Evolutionary conservation across 2,329 filamentous ascomycete genomes (phyloP).

Genomic region (Epichloe sibirici): DNA sequence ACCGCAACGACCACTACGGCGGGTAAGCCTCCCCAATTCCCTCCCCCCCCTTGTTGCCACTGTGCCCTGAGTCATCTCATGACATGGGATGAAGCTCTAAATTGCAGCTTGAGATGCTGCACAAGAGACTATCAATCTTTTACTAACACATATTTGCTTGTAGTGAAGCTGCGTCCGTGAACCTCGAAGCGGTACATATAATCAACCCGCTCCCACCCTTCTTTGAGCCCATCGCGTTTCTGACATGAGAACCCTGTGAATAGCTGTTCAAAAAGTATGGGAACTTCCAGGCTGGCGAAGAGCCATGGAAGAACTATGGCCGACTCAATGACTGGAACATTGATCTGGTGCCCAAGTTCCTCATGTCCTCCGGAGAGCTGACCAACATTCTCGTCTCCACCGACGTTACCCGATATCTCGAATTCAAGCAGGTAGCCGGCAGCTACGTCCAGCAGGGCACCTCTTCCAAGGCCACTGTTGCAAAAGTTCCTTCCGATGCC

Average conservation of each 20-base stretch:
- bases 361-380: slow-evolving; percentile 97
- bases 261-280: slow-evolving; percentile 96
- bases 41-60: neutral
- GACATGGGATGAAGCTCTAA: neutral
- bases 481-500: slow-evolving; percentile 92
- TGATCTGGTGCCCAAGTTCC: slow-evolving; percentile 92
- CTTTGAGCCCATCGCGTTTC: slow-evolving; percentile 10
- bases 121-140: neutral
- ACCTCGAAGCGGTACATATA: slow-evolving; percentile 72
- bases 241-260: slow-evolving; percentile 7
- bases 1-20: slow-evolving; percentile 97
- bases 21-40: slow-evolving; percentile 49
- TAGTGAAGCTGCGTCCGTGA: slow-evolving; percentile 86
- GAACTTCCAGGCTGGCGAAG: slow-evolving; percentile 64
- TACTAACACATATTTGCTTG: slow-evolving; percentile 16
- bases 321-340: slow-evolving; percentile 98
- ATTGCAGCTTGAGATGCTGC: neutral
- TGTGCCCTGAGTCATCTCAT: neutral
- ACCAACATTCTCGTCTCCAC: slow-evolving; percentile 98
- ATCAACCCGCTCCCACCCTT: slow-evolving; percentile 7
- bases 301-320: slow-evolving; percentile 98
- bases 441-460: slow-evolving; percentile 89
- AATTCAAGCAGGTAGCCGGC: slow-evolving; percentile 90
- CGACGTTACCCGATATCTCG: slow-evolving; percentile 77
- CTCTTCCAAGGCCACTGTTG: slow-evolving; percentile 75